These are phyloP conservation scores for Coemansia sp. DNA, from an alignment of 192 early-diverging fungal genomes.

Conservation along the genomic window DNA sequence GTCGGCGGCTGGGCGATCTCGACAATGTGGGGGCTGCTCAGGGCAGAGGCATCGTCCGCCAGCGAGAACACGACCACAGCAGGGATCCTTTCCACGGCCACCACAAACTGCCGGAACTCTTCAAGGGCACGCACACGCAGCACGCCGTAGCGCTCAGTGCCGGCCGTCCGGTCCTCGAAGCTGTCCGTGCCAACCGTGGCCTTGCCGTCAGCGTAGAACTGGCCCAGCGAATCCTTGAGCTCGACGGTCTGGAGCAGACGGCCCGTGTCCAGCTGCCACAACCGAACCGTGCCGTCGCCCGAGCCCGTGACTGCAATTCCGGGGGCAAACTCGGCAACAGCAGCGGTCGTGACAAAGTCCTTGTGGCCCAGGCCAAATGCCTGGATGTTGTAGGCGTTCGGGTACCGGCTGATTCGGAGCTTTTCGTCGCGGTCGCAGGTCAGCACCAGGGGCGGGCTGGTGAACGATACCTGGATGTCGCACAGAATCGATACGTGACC, in stretches of 20 bases:
- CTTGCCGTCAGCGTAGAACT: conserved; percentile 30
- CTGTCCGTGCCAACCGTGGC: conserved; percentile 7
- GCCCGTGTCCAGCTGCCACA: conserved; percentile 70
- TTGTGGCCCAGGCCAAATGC: conserved; percentile 87
- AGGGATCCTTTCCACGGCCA: conserved; percentile 30
- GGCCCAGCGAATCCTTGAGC: conserved; percentile 35
- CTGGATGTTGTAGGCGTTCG: conserved; percentile 84
- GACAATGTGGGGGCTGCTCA: conserved; percentile 9
- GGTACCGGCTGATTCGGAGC: conserved; percentile 88
- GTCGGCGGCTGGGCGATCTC: conserved; percentile 22
- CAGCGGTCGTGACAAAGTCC: conserved; percentile 66
- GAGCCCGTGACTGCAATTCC: conserved; percentile 68
- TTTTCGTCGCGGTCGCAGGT: conserved; percentile 98
- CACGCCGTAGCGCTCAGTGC: conserved; percentile 29
- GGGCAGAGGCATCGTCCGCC: not conserved
- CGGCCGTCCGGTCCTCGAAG: conserved; percentile 31
- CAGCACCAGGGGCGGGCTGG: conserved; percentile 58
- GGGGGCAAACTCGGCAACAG: conserved; percentile 52
- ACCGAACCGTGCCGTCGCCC: conserved; percentile 71
- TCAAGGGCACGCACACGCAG: conserved; percentile 31
- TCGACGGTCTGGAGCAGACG: conserved; percentile 62
- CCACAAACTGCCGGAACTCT: conserved; percentile 15
- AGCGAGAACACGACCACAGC: conserved; percentile 24
- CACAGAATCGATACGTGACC: conserved; percentile 96
- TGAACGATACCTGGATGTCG: conserved; percentile 66